Evolutionary conservation across 345 rosid genomes (phyloP), one percentile per base, ranked within the genome.

Genomic region (Lumnitzera littorea): DNA sequence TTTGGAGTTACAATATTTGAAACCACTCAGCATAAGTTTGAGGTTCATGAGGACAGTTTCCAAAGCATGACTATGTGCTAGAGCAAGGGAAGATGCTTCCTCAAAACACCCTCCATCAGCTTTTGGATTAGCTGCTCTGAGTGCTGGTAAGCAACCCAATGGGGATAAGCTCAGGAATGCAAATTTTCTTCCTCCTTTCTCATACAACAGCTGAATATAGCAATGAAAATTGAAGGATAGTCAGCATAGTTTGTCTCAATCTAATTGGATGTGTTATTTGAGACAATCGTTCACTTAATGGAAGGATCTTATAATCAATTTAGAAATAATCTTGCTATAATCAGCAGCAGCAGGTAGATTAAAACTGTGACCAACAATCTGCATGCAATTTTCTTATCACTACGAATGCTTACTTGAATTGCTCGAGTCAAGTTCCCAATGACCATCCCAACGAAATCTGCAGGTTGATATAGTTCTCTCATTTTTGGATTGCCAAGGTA

Each of bases 151-250:
- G 66, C 88, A 76, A 55, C 88, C 88, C 31, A 78, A 50, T 3
- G 85, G 83, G 57, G 61, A 56, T 64, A 80, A 51, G 82, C 71
- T 72, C 20, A 80, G 64, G 62, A 80, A 78, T 5, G 67, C 81
- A 66, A 80, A 83, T 31, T 83, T 83, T 63, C 83, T 72, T 2
- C 62, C 88, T 29, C 85, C 85, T 63, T 68, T 83, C 50, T 66
- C 62, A 25, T 76, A 74, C 67, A 80, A 62, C 41, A 57, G 74
- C 82, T 78, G 64, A 47, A 25, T 7, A 3, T 29, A 1, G 46
- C 4, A 11, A 15, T 51, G 24, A 27, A n/a, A 15, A 4, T 16
- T 24, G 11, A 36, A 41, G 17, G 36, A 63, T 2, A 8, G 57
- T 10, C 10, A 15, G 12, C 50, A 17, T 17, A 13, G 23, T 24